A percentile compares a stretch with the other conserved stretches of the same genome.
phyloP scores from a whole-genome alignment of 331 rosid species.

The Quercus phellos region DNA sequence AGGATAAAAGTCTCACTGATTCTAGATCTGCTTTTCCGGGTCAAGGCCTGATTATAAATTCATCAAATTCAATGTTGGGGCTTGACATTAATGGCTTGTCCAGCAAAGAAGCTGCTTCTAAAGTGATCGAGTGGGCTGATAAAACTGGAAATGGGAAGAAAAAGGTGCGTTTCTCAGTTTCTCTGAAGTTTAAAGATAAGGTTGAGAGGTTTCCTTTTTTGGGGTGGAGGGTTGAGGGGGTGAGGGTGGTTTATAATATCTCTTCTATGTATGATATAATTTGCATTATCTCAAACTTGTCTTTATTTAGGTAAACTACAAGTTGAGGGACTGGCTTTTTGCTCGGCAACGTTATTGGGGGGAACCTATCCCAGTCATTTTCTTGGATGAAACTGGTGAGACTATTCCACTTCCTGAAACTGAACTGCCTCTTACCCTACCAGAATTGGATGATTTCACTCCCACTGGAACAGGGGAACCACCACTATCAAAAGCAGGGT shows the following conservation, averaged over 20 bases:
- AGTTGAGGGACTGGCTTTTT: conserved; percentile 98
- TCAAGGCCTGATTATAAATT: conserved; percentile 62
- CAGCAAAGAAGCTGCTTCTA: conserved; percentile 68
- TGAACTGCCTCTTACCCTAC: conserved; percentile 82
- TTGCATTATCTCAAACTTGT: conserved; percentile 17
- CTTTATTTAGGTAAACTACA: conserved; percentile 72
- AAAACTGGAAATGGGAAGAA: conserved; percentile 77
- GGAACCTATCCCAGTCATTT: conserved; percentile 93
- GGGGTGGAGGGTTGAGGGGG: not conserved
- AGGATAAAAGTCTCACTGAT: conserved; percentile 37
- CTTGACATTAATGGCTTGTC: conserved; percentile 75
- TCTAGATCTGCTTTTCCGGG: conserved; percentile 68
- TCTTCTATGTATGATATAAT: conserved; percentile 2
- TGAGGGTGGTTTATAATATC: not conserved
- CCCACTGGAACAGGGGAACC: conserved; percentile 98
- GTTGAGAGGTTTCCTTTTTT: not conserved
- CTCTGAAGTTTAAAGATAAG: conserved; percentile 1
- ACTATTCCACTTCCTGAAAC: conserved; percentile 62
- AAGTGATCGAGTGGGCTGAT: conserved; percentile 87
- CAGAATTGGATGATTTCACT: conserved; percentile 94
- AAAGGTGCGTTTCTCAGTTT: conserved; percentile 48
- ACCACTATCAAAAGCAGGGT: conserved; percentile 76
- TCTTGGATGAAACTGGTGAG: conserved; percentile 67
- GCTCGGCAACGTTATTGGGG: conserved; percentile 99
- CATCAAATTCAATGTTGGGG: conserved; percentile 50